phyloP scores from a whole-genome alignment of 495 filamentous ascomycete genomes.

The Penicillium simplicissimum region DNA sequence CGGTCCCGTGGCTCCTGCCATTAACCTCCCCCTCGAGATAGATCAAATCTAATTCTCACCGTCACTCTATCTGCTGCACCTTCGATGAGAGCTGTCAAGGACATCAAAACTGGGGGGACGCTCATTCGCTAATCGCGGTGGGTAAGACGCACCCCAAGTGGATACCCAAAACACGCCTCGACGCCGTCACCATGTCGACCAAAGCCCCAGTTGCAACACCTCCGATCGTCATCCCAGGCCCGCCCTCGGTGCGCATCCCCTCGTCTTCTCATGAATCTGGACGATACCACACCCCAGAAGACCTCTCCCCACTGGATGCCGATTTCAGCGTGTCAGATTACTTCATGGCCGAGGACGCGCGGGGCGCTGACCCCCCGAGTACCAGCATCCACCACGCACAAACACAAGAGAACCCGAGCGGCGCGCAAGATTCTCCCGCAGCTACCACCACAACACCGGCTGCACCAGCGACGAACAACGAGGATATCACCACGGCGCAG shows the following conservation, averaged over 20 bases:
- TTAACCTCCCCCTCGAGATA: not conserved
- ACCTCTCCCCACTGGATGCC: constrained; percentile 40
- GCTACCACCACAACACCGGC: constrained; percentile 10
- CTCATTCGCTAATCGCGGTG: constrained; percentile 25
- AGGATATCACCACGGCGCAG: constrained; percentile 4
- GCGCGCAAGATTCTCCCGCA: constrained; percentile 21
- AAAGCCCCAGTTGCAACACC: constrained; percentile 25
- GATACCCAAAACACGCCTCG: constrained; percentile 37
- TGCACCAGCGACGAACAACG: constrained; percentile 6
- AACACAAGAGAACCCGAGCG: constrained; percentile 14
- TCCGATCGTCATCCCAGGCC: constrained; percentile 25
- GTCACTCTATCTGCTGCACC: not conserved
- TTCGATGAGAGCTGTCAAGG: constrained; percentile 12
- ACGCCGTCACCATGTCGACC: constrained; percentile 44
- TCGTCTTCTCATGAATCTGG: constrained; percentile 35
- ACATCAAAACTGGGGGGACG: not conserved
- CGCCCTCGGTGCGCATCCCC: constrained; percentile 27
- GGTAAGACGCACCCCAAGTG: constrained; percentile 28
- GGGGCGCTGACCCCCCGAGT: constrained; percentile 30
- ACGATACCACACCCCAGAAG: constrained; percentile 38
- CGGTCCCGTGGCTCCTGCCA: not conserved
- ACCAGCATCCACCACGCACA: constrained; percentile 21
- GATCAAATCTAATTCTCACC: not conserved
- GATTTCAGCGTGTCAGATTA: constrained; percentile 34
- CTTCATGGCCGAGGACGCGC: constrained; percentile 43